A percentile compares a stretch with the other conserved stretches of the same genome.
Evolutionary conservation across 345 rosid genomes (phyloP).

Genomic region (Melaleuca quinquenervia): DNA sequence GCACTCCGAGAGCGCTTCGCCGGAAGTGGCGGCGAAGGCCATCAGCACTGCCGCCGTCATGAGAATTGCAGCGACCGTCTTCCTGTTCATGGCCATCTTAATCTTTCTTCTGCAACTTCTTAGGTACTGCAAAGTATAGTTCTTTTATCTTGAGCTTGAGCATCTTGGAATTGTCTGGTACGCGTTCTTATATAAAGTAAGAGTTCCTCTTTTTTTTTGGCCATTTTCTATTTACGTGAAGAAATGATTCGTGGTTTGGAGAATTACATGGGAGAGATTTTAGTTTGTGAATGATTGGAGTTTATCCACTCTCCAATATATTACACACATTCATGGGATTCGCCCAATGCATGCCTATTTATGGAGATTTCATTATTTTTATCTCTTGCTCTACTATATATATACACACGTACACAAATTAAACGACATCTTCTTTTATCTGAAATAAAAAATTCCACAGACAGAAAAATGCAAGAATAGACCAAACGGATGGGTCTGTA

Average conservation of each 20-base stretch:
- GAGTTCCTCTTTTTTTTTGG: not conserved
- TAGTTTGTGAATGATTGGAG: not conserved
- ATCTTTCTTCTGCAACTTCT: not conserved
- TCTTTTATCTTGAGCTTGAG: not conserved
- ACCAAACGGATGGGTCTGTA: not conserved
- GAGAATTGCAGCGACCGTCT: not conserved
- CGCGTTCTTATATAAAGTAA: not conserved
- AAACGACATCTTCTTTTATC: not conserved
- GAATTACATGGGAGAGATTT: not conserved
- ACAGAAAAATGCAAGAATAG: not conserved
- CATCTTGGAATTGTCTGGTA: not conserved
- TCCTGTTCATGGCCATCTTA: not conserved
- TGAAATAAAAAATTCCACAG: not conserved
- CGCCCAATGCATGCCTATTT: not conserved
- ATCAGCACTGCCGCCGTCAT: not conserved
- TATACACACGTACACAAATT: not conserved
- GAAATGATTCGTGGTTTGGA: not conserved
- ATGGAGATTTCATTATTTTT: not conserved
- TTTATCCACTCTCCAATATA: not conserved
- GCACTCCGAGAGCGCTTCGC: not conserved
- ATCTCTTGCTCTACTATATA: not conserved
- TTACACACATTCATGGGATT: not conserved
- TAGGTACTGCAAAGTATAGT: not conserved
- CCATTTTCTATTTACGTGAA: not conserved
- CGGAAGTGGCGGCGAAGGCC: not conserved